phyloP scores from a whole-genome alignment of 805 yeast species.

The Zygosaccharomyces bisporus region DNA sequence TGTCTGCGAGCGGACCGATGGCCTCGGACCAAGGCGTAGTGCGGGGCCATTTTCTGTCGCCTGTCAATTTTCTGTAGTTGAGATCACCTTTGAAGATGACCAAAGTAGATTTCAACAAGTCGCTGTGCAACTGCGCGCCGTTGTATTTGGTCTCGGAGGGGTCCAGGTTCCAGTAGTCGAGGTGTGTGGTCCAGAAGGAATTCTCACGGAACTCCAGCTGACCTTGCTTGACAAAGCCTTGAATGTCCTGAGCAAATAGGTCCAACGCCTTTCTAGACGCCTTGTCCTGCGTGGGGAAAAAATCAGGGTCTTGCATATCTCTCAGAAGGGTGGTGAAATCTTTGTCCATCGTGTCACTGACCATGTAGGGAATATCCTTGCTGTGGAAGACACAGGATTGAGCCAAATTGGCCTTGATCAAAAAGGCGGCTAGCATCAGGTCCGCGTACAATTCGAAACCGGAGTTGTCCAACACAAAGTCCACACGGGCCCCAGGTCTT shows the following conservation, averaged over 20 bases:
- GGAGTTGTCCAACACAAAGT: conserved; percentile 84
- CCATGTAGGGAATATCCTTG: conserved; percentile 94
- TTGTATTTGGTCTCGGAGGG: conserved; percentile 45
- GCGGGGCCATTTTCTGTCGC: conserved; percentile 84
- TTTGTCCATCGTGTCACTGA: conserved; percentile 85
- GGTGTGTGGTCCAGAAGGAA: conserved; percentile 82
- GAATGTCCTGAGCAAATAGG: conserved; percentile 45
- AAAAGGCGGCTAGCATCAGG: conserved; percentile 56
- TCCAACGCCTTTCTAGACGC: conserved; percentile 42
- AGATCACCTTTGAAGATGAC: conserved; percentile 92
- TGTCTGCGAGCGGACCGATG: conserved; percentile 60
- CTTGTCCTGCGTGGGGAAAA: conserved; percentile 42
- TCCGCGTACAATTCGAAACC: conserved; percentile 96
- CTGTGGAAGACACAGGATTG: conserved; percentile 73
- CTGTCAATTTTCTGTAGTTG: conserved; percentile 91
- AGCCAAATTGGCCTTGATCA: conserved; percentile 67
- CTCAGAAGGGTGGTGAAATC: conserved; percentile 61
- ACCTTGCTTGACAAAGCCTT: conserved; percentile 44
- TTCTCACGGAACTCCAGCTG: conserved; percentile 51
- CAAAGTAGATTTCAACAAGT: conserved; percentile 60
- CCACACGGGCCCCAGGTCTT: conserved; percentile 50
- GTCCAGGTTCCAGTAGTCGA: conserved; percentile 69
- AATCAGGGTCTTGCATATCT: conserved; percentile 49
- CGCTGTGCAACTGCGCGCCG: conserved; percentile 58
- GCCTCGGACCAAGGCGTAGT: conserved; percentile 72